Percentiles rank a stretch among this genome's conserved stretches.
Conservation (phyloP, 768 basidiomycete genomes). For the Xanthoconium purpureum region DNA sequence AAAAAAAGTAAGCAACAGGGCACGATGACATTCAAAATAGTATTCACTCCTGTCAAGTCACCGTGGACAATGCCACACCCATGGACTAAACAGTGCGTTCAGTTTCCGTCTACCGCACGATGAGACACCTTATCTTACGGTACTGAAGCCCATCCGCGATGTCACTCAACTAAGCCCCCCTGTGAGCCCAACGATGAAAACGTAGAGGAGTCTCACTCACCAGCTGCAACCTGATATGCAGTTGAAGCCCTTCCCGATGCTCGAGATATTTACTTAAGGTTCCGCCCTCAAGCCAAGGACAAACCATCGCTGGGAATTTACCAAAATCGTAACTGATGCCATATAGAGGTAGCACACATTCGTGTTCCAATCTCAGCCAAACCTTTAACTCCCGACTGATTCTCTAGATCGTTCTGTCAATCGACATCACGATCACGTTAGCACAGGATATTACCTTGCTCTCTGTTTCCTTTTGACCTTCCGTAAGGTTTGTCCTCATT, state of each 20-base stretch:
- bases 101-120: background rate
- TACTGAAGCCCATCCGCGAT: slow-evolving; percentile 24
- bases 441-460: slow-evolving; percentile 8
- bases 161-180: slow-evolving; percentile 10
- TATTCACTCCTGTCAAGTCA: slow-evolving; percentile 42
- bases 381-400: slow-evolving; percentile 18
- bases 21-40: background rate
- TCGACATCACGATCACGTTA: background rate
- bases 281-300: slow-evolving; percentile 34
- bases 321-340: slow-evolving; percentile 32
- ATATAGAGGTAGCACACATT: slow-evolving; percentile 27
- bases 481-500: slow-evolving; percentile 19
- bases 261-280: slow-evolving; percentile 25
- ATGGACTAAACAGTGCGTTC: slow-evolving; percentile 8
- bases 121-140: slow-evolving; percentile 3
- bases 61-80: slow-evolving; percentile 39
- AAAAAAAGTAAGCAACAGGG: background rate
- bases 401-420: background rate
- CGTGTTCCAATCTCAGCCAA: slow-evolving; percentile 30
- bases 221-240: slow-evolving; percentile 6
- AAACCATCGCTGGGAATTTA: slow-evolving; percentile 31
- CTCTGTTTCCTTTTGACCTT: slow-evolving; percentile 1
- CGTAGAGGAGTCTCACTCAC: slow-evolving; percentile 9
- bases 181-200: background rate
- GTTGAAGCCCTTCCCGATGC: slow-evolving; percentile 3